Conservation (phyloP, 1,284 basidiomycete genomes). For the Sanghuangporus baumii region DNA sequence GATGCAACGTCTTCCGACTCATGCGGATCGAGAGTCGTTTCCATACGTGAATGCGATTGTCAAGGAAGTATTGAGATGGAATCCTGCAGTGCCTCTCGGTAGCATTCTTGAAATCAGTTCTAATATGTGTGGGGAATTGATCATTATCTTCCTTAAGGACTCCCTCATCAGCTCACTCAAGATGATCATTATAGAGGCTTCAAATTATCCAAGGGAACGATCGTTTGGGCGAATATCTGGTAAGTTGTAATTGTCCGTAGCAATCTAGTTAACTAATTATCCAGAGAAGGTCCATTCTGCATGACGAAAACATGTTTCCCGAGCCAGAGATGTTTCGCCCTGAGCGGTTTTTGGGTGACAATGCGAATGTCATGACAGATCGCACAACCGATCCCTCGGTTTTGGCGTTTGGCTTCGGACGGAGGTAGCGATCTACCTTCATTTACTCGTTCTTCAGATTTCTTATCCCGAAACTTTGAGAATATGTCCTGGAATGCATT, state of each 20-base stretch:
- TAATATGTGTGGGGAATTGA: neutral
- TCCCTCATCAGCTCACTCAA: conserved; percentile 27
- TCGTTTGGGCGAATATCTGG: conserved; percentile 34
- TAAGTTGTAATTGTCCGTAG: conserved; percentile 1
- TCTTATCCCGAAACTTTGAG: neutral
- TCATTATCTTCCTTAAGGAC: conserved; percentile 14
- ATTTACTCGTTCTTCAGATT: neutral
- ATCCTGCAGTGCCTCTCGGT: conserved; percentile 20
- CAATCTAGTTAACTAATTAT: neutral
- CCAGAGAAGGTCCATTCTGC: conserved; percentile 19
- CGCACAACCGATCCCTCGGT: conserved; percentile 13
- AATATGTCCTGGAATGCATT: conserved; percentile 29
- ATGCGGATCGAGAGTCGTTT: conserved; percentile 27
- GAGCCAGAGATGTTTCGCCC: conserved; percentile 18
- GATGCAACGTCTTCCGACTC: conserved; percentile 27
- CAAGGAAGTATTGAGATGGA: conserved; percentile 20
- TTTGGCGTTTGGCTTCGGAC: conserved; percentile 24
- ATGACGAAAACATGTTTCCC: conserved; percentile 13
- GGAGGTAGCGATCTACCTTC: conserved; percentile 21
- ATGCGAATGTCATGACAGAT: neutral
- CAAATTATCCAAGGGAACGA: conserved; percentile 25
- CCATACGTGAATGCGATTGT: conserved; percentile 34
- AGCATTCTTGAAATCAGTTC: neutral
- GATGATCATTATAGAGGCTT: conserved; percentile 27
- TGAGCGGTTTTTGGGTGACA: conserved; percentile 13